Evolutionary conservation across 2,329 filamentous ascomycete species (phyloP).

Genomic region (Fusarium sp.): DNA sequence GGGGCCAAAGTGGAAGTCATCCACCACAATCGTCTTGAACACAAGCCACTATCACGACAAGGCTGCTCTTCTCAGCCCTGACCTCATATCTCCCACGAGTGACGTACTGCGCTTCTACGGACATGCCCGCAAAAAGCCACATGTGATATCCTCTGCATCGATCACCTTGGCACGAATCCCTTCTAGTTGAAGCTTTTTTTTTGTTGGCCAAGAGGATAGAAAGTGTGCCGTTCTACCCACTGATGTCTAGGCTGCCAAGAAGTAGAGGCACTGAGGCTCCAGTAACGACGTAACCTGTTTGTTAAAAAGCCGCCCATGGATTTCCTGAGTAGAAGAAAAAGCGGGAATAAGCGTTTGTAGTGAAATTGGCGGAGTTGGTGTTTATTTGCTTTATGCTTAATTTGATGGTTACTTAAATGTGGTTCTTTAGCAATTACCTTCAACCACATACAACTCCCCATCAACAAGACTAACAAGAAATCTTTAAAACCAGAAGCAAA

Average conservation of each 20-base stretch:
- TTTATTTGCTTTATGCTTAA: constrained; percentile 40
- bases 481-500: not conserved
- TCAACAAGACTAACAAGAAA: not conserved
- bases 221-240: constrained; percentile 28
- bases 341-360: constrained; percentile 23
- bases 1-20: constrained; percentile 8
- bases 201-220: constrained; percentile 16
- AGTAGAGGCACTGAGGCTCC: constrained; percentile 20
- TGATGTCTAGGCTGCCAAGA: constrained; percentile 11
- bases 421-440: not conserved
- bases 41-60: constrained; percentile 5
- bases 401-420: constrained; percentile 1
- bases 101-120: constrained; percentile 16
- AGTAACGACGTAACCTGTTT: constrained; percentile 33
- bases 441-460: not conserved
- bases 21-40: not conserved
- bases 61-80: not conserved
- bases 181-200: constrained; percentile 17
- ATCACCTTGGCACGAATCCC: constrained; percentile 2
- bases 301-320: constrained; percentile 1
- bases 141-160: constrained; percentile 13
- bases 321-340: constrained; percentile 1
- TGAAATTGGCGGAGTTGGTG: not conserved
- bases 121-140: constrained; percentile 9
- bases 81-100: not conserved